Percentiles rank a stretch among this genome's conserved stretches.
Evolutionary conservation across 2,329 filamentous ascomycete species (phyloP).

Genomic region (Lachnellula suecica): DNA sequence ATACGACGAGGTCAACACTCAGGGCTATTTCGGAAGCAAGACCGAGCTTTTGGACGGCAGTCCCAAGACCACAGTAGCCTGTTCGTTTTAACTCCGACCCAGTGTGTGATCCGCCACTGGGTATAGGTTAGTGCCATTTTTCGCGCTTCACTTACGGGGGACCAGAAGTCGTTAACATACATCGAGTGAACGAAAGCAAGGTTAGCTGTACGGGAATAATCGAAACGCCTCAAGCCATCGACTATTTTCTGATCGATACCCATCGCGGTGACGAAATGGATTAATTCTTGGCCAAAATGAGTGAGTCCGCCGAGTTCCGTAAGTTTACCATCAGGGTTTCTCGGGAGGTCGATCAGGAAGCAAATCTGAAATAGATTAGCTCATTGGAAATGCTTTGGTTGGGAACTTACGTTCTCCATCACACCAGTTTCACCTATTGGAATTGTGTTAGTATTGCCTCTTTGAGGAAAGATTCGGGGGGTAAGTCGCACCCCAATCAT

Average conservation of each 20-base stretch:
- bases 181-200: slow-evolving; percentile 86
- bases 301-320: slow-evolving; percentile 34
- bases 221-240: slow-evolving; percentile 71
- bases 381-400: neutral
- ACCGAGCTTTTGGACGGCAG: slow-evolving; percentile 62
- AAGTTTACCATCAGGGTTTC: slow-evolving; percentile 32
- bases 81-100: slow-evolving; percentile 51
- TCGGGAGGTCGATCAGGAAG: slow-evolving; percentile 90
- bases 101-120: slow-evolving; percentile 55
- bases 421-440: slow-evolving; percentile 56
- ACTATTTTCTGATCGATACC: slow-evolving; percentile 64
- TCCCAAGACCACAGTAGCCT: slow-evolving; percentile 74
- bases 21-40: slow-evolving; percentile 54
- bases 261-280: slow-evolving; percentile 68
- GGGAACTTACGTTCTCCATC: slow-evolving; percentile 73
- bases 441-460: too few relatives aligned
- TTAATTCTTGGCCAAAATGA: slow-evolving; percentile 67
- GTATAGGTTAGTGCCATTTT: neutral
- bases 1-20: slow-evolving; percentile 71
- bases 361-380: slow-evolving; percentile 53
- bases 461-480: too few relatives aligned
- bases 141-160: slow-evolving; percentile 2
- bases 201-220: slow-evolving; percentile 71
- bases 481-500: slow-evolving; percentile 81
- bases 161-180: slow-evolving; percentile 51